phyloP scores from a whole-genome alignment of 1,139 yeast genomes.

The Hansenula lynferdii region DNA sequence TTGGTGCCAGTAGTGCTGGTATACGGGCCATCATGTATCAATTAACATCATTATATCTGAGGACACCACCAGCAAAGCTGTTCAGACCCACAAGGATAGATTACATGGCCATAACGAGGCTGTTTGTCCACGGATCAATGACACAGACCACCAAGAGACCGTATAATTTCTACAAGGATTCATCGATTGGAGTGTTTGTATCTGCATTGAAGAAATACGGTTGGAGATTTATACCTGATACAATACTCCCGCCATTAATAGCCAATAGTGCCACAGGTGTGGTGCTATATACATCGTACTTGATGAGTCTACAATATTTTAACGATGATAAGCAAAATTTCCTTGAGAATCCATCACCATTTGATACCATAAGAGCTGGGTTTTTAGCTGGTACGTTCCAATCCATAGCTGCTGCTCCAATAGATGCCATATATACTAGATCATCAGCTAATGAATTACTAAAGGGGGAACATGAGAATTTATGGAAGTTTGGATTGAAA shows the following conservation, averaged over 20 bases:
- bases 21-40: constrained; percentile 73
- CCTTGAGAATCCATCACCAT: constrained; percentile 26
- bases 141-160: constrained; percentile 37
- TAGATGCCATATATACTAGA: constrained; percentile 85
- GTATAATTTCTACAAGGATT: constrained; percentile 67
- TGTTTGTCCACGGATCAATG: constrained; percentile 27
- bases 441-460: constrained; percentile 72
- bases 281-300: constrained; percentile 76
- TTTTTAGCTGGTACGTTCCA: constrained; percentile 82
- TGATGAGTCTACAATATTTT: constrained; percentile 41
- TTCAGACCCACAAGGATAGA: constrained; percentile 91
- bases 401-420: constrained; percentile 90
- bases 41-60: constrained; percentile 66
- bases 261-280: constrained; percentile 89
- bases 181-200: constrained; percentile 67
- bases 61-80: constrained; percentile 81
- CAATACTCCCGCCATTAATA: constrained; percentile 77
- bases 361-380: constrained; percentile 76
- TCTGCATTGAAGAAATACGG: constrained; percentile 75
- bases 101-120: constrained; percentile 64
- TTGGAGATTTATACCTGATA: constrained; percentile 83
- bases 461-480: constrained; percentile 59
- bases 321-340: constrained; percentile 24
- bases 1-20: constrained; percentile 25
- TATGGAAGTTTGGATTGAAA: constrained; percentile 72